Conservation (phyloP, 257 asterid species). For the Eustoma russellianum region DNA sequence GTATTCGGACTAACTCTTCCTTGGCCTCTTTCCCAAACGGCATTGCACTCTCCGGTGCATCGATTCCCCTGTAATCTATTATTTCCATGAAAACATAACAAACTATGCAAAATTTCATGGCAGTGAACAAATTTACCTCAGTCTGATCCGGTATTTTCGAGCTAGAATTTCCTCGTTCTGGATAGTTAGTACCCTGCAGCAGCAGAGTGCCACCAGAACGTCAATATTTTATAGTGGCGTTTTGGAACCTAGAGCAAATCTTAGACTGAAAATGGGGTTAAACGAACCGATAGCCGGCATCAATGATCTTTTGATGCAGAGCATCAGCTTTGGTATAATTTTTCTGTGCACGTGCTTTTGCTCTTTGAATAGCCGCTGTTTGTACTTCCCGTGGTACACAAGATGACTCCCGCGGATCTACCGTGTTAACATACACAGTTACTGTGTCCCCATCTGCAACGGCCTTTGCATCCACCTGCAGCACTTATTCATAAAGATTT, state of each 20-base stretch:
- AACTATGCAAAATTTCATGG: not conserved
- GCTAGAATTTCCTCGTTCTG: conserved; percentile 74
- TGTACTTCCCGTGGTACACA: conserved; percentile 56
- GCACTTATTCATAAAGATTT: not conserved
- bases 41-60: conserved; percentile 88
- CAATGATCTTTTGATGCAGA: conserved; percentile 58
- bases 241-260: not conserved
- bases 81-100: not conserved
- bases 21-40: conserved; percentile 78
- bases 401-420: conserved; percentile 58
- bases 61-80: conserved; percentile 62
- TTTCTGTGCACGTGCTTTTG: conserved; percentile 55
- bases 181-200: conserved; percentile 47
- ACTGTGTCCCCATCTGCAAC: conserved; percentile 97
- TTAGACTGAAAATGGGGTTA: not conserved
- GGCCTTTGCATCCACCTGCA: conserved; percentile 76
- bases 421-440: conserved; percentile 58
- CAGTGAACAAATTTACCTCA: conserved; percentile 40
- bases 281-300: conserved; percentile 66
- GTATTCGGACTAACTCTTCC: conserved; percentile 57
- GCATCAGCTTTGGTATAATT: conserved; percentile 60
- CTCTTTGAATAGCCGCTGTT: conserved; percentile 49
- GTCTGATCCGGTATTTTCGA: conserved; percentile 70
- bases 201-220: conserved; percentile 2
- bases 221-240: not conserved